Conservation (phyloP, 306 rosid genomes). For the Vicia faba region DNA sequence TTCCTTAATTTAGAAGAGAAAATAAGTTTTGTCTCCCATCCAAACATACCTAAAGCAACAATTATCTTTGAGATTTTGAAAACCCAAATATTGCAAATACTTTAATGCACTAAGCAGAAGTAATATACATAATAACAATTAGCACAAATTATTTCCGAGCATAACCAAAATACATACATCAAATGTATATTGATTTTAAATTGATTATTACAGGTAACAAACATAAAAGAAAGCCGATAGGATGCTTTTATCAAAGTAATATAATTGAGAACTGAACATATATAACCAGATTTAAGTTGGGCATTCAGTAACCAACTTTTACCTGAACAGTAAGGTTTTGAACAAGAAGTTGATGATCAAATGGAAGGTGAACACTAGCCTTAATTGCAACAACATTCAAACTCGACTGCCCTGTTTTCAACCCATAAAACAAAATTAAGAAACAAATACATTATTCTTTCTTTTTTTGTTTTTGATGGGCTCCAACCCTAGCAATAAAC, state of each 20-base stretch:
- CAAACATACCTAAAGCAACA: neutral
- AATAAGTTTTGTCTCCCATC: neutral
- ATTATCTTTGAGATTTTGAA: conserved; percentile 1
- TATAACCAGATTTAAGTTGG: neutral
- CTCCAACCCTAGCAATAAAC: neutral
- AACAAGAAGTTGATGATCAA: conserved; percentile 66
- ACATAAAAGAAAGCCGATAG: neutral
- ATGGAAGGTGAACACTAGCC: conserved; percentile 86
- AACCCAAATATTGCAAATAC: conserved; percentile 6
- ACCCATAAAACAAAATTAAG: neutral
- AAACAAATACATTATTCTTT: neutral
- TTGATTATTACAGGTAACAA: conserved; percentile 12
- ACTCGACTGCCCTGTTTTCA: conserved; percentile 13
- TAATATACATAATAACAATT: neutral
- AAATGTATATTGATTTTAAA: conserved; percentile 6
- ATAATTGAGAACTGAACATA: neutral
- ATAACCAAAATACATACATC: neutral
- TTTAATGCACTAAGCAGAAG: neutral
- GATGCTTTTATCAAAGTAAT: neutral
- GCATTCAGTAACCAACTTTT: conserved; percentile 20
- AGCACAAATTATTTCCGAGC: neutral
- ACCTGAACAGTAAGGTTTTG: conserved; percentile 94
- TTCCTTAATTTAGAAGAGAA: neutral
- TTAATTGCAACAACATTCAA: conserved; percentile 69
- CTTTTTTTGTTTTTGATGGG: neutral